These are phyloP conservation scores for Spathaspora sp. DNA, from an alignment of 1,139 yeast species.

Conservation along the genomic window DNA sequence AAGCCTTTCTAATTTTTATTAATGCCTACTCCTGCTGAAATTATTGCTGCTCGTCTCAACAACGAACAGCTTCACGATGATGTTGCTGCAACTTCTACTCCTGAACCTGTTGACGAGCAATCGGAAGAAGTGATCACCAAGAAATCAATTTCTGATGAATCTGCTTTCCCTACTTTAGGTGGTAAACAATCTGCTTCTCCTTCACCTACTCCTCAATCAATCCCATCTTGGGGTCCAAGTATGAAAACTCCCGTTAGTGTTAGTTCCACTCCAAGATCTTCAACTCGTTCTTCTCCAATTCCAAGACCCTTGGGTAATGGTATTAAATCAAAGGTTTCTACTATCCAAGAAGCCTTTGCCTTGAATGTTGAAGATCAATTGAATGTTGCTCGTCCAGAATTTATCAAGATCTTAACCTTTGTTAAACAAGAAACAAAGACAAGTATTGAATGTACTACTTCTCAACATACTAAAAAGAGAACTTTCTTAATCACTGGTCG, in stretches of 20 bases:
- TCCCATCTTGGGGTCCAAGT: constrained; percentile 32
- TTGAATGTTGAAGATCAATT: constrained; percentile 67
- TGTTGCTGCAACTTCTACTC: too few relatives aligned
- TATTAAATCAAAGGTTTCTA: constrained; percentile 29
- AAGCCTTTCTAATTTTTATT: not conserved
- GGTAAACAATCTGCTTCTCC: constrained; percentile 29
- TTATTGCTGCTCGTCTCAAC: constrained; percentile 54
- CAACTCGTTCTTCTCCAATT: constrained; percentile 21
- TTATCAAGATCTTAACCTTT: constrained; percentile 59
- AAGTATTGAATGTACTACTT: constrained; percentile 80
- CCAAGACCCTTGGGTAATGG: constrained; percentile 12
- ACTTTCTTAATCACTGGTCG: constrained; percentile 84
- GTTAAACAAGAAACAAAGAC: constrained; percentile 65
- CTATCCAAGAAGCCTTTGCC: constrained; percentile 73
- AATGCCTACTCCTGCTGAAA: constrained; percentile 64
- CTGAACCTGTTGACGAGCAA: constrained; percentile 5
- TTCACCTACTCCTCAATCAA: constrained; percentile 12
- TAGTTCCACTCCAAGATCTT: constrained; percentile 23
- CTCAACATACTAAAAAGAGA: constrained; percentile 74
- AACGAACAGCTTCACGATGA: constrained; percentile 18
- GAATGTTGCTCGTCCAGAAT: constrained; percentile 62
- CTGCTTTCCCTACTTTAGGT: constrained; percentile 76
- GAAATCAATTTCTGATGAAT: constrained; percentile 48
- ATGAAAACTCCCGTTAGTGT: constrained; percentile 32
- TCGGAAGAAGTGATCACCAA: constrained; percentile 20